Percentiles rank a stretch among this genome's conserved stretches.
phyloP scores from a whole-genome alignment of 2,329 filamentous ascomycete species.

The Emmonsiellopsis sp. region DNA sequence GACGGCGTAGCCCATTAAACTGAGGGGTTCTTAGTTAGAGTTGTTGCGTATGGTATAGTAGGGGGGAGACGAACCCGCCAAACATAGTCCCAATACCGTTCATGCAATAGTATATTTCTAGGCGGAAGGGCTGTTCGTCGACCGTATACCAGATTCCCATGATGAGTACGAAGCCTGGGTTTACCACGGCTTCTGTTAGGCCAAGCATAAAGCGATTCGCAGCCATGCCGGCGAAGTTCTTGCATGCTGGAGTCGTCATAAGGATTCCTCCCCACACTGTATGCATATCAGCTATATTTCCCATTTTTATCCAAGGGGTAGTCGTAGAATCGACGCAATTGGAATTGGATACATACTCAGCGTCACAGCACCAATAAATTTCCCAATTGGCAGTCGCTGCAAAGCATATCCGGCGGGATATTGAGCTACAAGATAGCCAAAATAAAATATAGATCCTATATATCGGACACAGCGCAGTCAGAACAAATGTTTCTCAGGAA shows the following conservation, averaged over 20 bases:
- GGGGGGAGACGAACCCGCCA: constrained; percentile 35
- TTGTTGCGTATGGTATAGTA: not conserved
- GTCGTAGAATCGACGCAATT: not conserved
- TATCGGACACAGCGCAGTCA: constrained; percentile 4
- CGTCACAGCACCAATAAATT: constrained; percentile 35
- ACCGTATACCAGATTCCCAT: constrained; percentile 44
- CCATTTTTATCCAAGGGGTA: too few species aligned
- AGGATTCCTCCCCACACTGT: constrained; percentile 36
- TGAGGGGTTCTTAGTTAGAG: not conserved
- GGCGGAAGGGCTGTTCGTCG: constrained; percentile 42
- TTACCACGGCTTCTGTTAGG: constrained; percentile 40
- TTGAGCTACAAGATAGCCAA: constrained; percentile 40
- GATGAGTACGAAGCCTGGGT: constrained; percentile 43
- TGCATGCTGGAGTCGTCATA: constrained; percentile 36
- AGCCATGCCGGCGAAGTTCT: constrained; percentile 37
- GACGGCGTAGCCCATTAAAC: constrained; percentile 48
- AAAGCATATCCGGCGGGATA: constrained; percentile 37
- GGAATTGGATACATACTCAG: constrained; percentile 16
- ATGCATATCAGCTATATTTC: not conserved
- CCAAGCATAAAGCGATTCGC: constrained; percentile 40
- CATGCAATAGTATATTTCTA: constrained; percentile 49
- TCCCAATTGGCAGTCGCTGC: constrained; percentile 39
- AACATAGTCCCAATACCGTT: constrained; percentile 56
- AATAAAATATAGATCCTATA: constrained; percentile 40
- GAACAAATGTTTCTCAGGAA: too few species aligned